These are phyloP conservation scores for Saccharomyces pastorianus DNA, from an alignment of 1,139 yeast genomes.

Conservation along the genomic window DNA sequence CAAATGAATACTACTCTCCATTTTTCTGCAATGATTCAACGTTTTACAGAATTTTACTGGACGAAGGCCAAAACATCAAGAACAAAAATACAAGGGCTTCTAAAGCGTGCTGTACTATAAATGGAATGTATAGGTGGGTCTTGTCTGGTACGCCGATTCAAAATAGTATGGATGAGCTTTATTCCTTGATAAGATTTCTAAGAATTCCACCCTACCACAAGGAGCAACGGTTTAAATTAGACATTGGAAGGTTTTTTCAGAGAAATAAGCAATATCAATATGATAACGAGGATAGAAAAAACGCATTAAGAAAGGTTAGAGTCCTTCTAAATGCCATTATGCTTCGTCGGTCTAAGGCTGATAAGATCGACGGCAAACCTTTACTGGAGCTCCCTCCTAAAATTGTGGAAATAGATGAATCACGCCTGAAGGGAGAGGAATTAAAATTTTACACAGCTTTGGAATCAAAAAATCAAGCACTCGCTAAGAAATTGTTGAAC, in stretches of 20 bases:
- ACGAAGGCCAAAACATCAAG: slow-evolving; percentile 87
- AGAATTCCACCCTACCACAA: slow-evolving; percentile 59
- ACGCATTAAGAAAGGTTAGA: slow-evolving; percentile 57
- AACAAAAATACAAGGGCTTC: slow-evolving; percentile 63
- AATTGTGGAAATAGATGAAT: slow-evolving; percentile 40
- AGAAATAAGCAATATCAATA: slow-evolving; percentile 30
- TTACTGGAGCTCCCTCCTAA: slow-evolving; percentile 66
- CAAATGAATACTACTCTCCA: slow-evolving; percentile 49
- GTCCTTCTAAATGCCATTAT: slow-evolving; percentile 69
- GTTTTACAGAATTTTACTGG: slow-evolving; percentile 67
- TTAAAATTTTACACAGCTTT: slow-evolving; percentile 50
- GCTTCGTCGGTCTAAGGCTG: slow-evolving; percentile 68
- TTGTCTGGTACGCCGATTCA: slow-evolving; percentile 95
- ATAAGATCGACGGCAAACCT: slow-evolving; percentile 73
- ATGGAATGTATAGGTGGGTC: slow-evolving; percentile 60
- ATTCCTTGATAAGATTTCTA: slow-evolving; percentile 66
- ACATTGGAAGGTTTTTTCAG: slow-evolving; percentile 53
- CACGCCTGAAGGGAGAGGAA: slow-evolving; percentile 47
- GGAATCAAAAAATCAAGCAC: slow-evolving; percentile 49
- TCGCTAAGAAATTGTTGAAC: slow-evolving; percentile 41
- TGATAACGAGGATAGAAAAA: slow-evolving; percentile 32
- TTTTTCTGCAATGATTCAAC: slow-evolving; percentile 49
- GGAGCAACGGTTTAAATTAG: slow-evolving; percentile 47
- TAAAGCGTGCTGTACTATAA: slow-evolving; percentile 53
- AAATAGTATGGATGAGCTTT: slow-evolving; percentile 72